These are phyloP conservation scores for Leccinum pellstonianum DNA, from an alignment of 768 basidiomycete species.

Conservation along the genomic window DNA sequence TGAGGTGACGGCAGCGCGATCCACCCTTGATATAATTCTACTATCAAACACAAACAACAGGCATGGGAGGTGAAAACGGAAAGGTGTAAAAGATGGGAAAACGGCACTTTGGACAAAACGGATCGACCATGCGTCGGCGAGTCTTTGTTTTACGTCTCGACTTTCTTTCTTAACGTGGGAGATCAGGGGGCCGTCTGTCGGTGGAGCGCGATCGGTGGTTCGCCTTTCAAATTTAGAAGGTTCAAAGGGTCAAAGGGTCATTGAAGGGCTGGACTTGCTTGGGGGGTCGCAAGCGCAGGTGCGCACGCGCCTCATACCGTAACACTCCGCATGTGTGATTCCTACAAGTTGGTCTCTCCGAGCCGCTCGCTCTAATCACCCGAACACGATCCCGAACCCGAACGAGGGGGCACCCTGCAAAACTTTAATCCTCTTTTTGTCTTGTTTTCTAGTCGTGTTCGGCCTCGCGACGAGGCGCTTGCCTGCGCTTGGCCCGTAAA, in stretches of 20 bases:
- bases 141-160: constrained; percentile 8
- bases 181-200: constrained; percentile 2
- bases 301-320: neutral
- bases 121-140: constrained; percentile 23
- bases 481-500: constrained; percentile 8
- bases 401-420: neutral
- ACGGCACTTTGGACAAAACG: neutral
- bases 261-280: neutral
- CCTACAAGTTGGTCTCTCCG: neutral
- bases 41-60: neutral
- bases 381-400: constrained; percentile 14
- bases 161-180: neutral
- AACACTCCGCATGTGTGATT: constrained; percentile 2
- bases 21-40: neutral
- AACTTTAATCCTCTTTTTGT: neutral
- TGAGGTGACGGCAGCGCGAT: neutral
- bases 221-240: constrained; percentile 17
- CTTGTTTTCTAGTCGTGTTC: neutral
- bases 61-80: neutral
- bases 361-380: constrained; percentile 5
- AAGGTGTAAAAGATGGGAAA: neutral
- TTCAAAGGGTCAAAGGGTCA: constrained; percentile 12
- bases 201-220: constrained; percentile 4
- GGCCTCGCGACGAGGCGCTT: constrained; percentile 2
- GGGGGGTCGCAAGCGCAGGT: neutral